Evolutionary conservation across 192 early-diverging fungal species (phyloP).

Genomic region (Podochytrium sp.): DNA sequence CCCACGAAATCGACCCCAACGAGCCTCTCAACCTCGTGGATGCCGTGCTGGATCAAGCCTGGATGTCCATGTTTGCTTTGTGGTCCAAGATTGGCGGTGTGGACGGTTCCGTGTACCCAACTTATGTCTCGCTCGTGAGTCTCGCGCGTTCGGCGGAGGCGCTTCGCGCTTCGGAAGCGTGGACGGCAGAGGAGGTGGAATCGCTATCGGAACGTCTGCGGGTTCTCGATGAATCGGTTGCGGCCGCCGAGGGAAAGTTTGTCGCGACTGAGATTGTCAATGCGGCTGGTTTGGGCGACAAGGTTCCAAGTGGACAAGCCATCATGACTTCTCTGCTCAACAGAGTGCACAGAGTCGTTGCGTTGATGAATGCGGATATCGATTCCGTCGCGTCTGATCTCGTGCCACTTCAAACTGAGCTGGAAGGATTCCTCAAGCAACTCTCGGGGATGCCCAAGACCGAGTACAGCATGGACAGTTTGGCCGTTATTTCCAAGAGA

Average conservation of each 20-base stretch:
- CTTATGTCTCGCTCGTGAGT: constrained; percentile 26
- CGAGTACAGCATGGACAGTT: neutral
- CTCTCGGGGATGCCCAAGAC: neutral
- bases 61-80: constrained; percentile 28
- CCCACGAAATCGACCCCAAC: too few species aligned
- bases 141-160: constrained; percentile 21
- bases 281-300: neutral
- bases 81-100: constrained; percentile 32
- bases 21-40: neutral
- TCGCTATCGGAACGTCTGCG: constrained; percentile 31
- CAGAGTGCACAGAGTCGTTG: constrained; percentile 10
- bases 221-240: constrained; percentile 15
- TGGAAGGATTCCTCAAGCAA: constrained; percentile 19
- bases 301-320: constrained; percentile 30
- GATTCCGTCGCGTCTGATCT: neutral
- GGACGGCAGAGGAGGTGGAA: constrained; percentile 21
- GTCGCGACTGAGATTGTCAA: neutral
- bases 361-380: constrained; percentile 19
- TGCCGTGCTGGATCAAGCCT: constrained; percentile 1
- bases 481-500: constrained; percentile 24
- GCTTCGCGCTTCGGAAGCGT: constrained; percentile 23
- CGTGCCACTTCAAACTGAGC: constrained; percentile 22
- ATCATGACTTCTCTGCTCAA: constrained; percentile 14
- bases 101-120: constrained; percentile 30
- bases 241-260: constrained; percentile 23